A percentile compares a stretch with the other conserved stretches of the same genome.
Conservation (phyloP, 2,329 filamentous ascomycete genomes). For the Arthrobotrys entomopaga region DNA sequence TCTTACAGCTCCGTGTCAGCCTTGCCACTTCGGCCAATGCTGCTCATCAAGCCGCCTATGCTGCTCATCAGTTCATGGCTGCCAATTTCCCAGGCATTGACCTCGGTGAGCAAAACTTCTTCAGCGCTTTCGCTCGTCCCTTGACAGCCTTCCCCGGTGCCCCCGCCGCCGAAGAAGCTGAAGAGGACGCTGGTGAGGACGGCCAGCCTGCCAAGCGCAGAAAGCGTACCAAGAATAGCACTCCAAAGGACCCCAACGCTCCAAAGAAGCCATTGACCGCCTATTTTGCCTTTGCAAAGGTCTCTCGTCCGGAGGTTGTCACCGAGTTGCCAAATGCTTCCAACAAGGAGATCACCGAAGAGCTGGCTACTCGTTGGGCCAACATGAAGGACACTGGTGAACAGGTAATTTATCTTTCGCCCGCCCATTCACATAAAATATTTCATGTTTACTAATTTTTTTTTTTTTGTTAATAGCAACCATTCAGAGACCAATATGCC, state of each 20-base stretch:
- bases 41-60: conserved; percentile 38
- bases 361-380: conserved; percentile 86
- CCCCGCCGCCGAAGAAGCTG: conserved; percentile 22
- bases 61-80: conserved; percentile 47
- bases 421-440: conserved; percentile 61
- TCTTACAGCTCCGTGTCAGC: conserved; percentile 38
- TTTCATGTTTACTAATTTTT: too few species aligned
- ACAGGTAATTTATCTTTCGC: conserved; percentile 59
- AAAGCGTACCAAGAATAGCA: conserved; percentile 80
- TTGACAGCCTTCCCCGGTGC: conserved; percentile 4
- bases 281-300: conserved; percentile 94
- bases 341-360: conserved; percentile 86
- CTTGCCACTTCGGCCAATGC: conserved; percentile 48
- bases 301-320: conserved; percentile 83
- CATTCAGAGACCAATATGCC: conserved; percentile 50
- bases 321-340: conserved; percentile 77
- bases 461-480: too few species aligned
- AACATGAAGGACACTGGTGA: conserved; percentile 80
- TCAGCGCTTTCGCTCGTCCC: conserved; percentile 34
- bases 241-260: conserved; percentile 80
- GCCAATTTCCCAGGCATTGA: conserved; percentile 40
- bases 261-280: conserved; percentile 93
- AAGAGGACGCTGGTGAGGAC: conserved; percentile 41
- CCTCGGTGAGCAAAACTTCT: conserved; percentile 22
- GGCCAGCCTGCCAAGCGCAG: conserved; percentile 51